These are phyloP conservation scores for Fomitopsis palustris DNA, from an alignment of 1,284 basidiomycete species.

Conservation along the genomic window DNA sequence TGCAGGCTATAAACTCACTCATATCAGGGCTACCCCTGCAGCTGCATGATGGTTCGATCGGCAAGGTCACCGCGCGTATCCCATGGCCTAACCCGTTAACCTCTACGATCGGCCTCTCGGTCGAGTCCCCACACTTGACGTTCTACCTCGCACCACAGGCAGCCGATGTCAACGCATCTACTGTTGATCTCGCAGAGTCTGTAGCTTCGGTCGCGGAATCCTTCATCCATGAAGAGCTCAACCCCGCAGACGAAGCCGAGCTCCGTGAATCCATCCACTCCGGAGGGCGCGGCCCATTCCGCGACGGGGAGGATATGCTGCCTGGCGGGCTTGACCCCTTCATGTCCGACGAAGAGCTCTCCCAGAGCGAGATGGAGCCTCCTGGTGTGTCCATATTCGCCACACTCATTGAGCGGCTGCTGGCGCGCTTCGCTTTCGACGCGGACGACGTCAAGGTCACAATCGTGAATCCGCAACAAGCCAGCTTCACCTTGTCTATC, in stretches of 20 bases:
- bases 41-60: conserved; percentile 70
- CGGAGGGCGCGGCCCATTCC: conserved; percentile 21
- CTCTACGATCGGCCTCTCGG: conserved; percentile 64
- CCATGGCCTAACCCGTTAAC: conserved; percentile 75
- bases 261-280: conserved; percentile 69
- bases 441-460: conserved; percentile 68
- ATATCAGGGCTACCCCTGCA: conserved; percentile 67
- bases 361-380: conserved; percentile 50
- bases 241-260: conserved; percentile 64
- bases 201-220: conserved; percentile 79
- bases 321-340: conserved; percentile 70
- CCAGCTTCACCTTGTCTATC: conserved; percentile 59
- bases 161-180: conserved; percentile 11
- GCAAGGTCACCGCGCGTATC: conserved; percentile 71
- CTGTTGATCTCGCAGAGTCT: conserved; percentile 60
- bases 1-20: conserved; percentile 77
- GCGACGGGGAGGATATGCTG: conserved; percentile 38
- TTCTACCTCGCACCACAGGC: conserved; percentile 46
- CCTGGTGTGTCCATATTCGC: conserved; percentile 82
- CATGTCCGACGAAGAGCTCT: conserved; percentile 34
- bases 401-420: conserved; percentile 76
- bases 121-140: conserved; percentile 59
- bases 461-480: conserved; percentile 55
- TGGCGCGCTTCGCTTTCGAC: conserved; percentile 80
- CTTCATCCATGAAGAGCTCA: conserved; percentile 82